phyloP scores from a whole-genome alignment of 2,329 filamentous ascomycete genomes.

The Trichoderma aggressivum region DNA sequence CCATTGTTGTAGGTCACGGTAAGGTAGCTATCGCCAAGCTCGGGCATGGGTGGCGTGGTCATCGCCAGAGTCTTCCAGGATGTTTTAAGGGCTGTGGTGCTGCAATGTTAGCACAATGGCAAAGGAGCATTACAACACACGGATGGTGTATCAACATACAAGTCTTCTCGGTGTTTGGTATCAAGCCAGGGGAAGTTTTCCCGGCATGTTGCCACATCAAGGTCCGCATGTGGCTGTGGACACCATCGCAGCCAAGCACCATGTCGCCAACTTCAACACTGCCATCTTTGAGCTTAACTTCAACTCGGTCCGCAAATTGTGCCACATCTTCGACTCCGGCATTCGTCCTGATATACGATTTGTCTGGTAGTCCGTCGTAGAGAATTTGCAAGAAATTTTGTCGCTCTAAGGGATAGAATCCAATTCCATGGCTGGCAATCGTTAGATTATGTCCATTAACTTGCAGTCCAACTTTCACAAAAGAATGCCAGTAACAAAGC shows the following conservation, averaged over 20 bases:
- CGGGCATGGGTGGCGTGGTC: neutral
- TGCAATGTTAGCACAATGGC: neutral
- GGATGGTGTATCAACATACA: neutral
- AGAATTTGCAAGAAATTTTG: slow-evolving; percentile 15
- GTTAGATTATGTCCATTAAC: neutral
- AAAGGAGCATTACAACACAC: neutral
- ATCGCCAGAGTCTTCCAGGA: neutral
- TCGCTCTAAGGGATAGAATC: neutral
- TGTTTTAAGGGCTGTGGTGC: neutral
- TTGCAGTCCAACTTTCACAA: neutral
- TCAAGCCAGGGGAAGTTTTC: slow-evolving; percentile 14
- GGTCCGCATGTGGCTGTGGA: slow-evolving; percentile 32
- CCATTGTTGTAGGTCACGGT: slow-evolving; percentile 24
- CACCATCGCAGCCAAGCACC: slow-evolving; percentile 40
- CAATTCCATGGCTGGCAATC: neutral
- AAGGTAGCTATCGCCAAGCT: neutral
- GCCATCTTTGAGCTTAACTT: slow-evolving; percentile 35
- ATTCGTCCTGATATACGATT: neutral
- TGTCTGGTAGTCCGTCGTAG: slow-evolving; percentile 19
- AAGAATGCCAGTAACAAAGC: neutral
- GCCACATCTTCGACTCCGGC: neutral
- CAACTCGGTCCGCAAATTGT: slow-evolving; percentile 24
- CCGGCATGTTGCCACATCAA: slow-evolving; percentile 27
- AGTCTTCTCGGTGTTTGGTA: slow-evolving; percentile 22
- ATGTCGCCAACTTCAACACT: slow-evolving; percentile 35